These are phyloP conservation scores for Fusarium subglutinans DNA, from an alignment of 2,329 filamentous ascomycete species.

Conservation along the genomic window DNA sequence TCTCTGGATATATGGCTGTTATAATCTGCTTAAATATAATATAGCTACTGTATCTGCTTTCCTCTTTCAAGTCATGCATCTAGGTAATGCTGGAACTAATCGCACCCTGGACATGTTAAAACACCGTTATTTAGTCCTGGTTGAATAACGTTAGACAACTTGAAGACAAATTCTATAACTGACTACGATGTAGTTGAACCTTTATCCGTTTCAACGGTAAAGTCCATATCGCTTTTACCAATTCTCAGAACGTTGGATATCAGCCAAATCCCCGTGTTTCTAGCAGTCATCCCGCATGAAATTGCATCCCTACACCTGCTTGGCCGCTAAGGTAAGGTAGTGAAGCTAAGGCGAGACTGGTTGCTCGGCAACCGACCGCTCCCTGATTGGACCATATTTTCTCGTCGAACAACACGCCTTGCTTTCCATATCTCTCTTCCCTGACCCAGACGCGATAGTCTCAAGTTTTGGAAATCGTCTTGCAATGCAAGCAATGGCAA, in stretches of 20 bases:
- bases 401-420: conserved; percentile 43
- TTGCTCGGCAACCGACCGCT: conserved; percentile 47
- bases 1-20: background rate
- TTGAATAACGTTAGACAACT: background rate
- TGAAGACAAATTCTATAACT: background rate
- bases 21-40: background rate
- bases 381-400: conserved; percentile 44
- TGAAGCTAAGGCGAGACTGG: conserved; percentile 11
- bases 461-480: conserved; percentile 47
- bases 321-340: conserved; percentile 1
- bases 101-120: too few relatives aligned
- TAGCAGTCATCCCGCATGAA: conserved; percentile 4
- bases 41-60: background rate
- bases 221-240: background rate
- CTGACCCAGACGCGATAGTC: conserved; percentile 47
- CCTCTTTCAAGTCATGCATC: background rate
- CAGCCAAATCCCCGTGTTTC: background rate
- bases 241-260: background rate
- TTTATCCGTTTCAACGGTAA: background rate
- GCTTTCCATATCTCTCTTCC: conserved; percentile 35
- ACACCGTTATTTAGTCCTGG: background rate
- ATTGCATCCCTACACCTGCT: conserved; percentile 19
- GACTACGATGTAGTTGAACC: background rate
- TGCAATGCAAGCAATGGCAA: conserved; percentile 50
- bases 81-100: background rate